phyloP scores from a whole-genome alignment of 768 basidiomycete species.

The Macrolepiota dolichaula region DNA sequence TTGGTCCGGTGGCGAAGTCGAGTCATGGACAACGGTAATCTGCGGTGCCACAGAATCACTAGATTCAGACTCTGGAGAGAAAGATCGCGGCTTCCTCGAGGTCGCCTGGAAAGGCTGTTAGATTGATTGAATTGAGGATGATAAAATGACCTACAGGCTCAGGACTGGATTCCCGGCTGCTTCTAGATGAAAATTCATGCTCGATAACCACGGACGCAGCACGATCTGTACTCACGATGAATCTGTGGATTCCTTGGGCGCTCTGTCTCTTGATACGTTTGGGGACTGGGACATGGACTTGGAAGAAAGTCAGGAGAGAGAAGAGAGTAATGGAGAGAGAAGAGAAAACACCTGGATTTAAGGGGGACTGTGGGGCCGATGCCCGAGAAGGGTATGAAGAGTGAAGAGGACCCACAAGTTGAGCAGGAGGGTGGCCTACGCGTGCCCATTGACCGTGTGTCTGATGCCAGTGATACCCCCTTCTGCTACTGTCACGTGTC shows the following conservation, averaged over 20 bases:
- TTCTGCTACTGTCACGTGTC: constrained; percentile 6
- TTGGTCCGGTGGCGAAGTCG: constrained; percentile 42
- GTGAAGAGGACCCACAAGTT: constrained; percentile 11
- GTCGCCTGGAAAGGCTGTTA: constrained; percentile 25
- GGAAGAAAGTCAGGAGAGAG: not conserved
- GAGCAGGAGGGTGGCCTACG: not conserved
- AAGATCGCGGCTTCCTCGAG: constrained; percentile 37
- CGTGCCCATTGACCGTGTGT: constrained; percentile 6
- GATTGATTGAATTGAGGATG: not conserved
- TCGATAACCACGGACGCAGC: not conserved
- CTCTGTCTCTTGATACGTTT: not conserved
- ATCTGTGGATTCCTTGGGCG: constrained; percentile 15
- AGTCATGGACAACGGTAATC: constrained; percentile 39
- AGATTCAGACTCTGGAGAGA: constrained; percentile 46
- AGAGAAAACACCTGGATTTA: not conserved
- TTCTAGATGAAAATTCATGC: constrained; percentile 31
- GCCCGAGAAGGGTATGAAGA: constrained; percentile 2
- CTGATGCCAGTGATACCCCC: not conserved
- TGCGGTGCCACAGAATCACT: constrained; percentile 33
- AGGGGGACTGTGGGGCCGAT: constrained; percentile 1
- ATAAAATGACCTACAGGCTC: constrained; percentile 32
- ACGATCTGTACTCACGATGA: constrained; percentile 28
- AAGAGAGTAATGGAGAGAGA: not conserved
- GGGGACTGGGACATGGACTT: constrained; percentile 10
- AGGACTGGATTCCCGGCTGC: constrained; percentile 57